Percentiles rank a stretch among this genome's conserved stretches.
These are phyloP conservation scores for Metschnikowia peoriensis DNA, from an alignment of 805 yeast species.

Conservation along the genomic window DNA sequence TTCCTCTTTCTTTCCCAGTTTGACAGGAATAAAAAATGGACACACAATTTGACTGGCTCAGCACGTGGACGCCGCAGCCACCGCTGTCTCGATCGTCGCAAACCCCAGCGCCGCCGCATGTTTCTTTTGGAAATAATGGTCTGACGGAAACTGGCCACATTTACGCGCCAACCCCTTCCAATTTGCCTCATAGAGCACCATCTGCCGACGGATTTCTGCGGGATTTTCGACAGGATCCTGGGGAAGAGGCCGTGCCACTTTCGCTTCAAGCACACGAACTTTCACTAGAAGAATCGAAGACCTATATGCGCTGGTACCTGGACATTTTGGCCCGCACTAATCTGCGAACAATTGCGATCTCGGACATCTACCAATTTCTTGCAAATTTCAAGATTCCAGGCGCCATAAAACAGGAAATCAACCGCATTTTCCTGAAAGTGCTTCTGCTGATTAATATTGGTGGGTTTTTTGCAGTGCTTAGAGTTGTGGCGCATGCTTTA, in stretches of 20 bases:
- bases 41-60: constrained; percentile 16
- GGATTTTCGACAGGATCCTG: neutral
- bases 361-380: constrained; percentile 77
- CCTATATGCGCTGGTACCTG: constrained; percentile 92
- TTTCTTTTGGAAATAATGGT: constrained; percentile 9
- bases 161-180: too few relatives aligned
- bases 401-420: constrained; percentile 49
- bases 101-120: constrained; percentile 17
- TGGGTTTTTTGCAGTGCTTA: constrained; percentile 82
- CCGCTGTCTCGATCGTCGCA: neutral
- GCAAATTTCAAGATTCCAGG: constrained; percentile 68
- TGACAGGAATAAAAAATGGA: constrained; percentile 5
- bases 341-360: constrained; percentile 61
- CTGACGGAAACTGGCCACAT: neutral
- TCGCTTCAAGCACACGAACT: constrained; percentile 67
- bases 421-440: constrained; percentile 49
- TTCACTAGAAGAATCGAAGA: constrained; percentile 72
- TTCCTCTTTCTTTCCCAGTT: neutral
- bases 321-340: constrained; percentile 74
- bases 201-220: neutral
- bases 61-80: neutral
- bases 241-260: constrained; percentile 52
- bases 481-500: constrained; percentile 75
- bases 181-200: neutral
- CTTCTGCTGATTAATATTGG: constrained; percentile 71